Base-by-base conservation (phyloP, 805 yeast species). In the Metschnikowia lachancei region DNA sequence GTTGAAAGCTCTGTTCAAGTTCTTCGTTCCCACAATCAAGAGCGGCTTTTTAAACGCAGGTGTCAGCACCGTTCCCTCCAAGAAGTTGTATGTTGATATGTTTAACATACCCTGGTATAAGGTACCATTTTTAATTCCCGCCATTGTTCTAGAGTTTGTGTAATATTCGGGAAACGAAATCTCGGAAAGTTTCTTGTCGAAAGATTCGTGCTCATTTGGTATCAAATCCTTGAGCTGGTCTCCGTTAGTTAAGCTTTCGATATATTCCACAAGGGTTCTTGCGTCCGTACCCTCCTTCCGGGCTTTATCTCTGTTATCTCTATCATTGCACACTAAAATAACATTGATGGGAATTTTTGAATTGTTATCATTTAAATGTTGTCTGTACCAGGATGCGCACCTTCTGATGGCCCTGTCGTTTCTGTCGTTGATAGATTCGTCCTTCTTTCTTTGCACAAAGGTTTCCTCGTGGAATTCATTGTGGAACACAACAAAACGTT, bases 341-440 rank as follows among this genome's bases (percentile, higher is more conserved):
- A 80, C 65, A 18, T 70, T 70, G 41, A 86, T 75, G 7, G 61
- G 65, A 1, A 58, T 61, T 64, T 54, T 45, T 33, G 58, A 55
- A 43, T 55, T 60, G 45, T 59, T 42, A 16, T 56, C 43, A 28
- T 67, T 59, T 45, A 94, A 67, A 69, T 94, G 99, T 12, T 66
- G 56, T 17, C 76, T 65, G 63, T 82, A 94, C 86, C 90, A 94
- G 35, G 75, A 61, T 20, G 87, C 82, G 17, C 86, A 80, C 47
- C 74, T 76, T 63, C 97, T 77, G 39, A 94, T 90, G 22, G 97
- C 89, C 54, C 97, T 72, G 65, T 92, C 98, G 59, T 92, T 92
- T 62, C 92, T 77, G 65, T 92, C 98, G 60, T 92, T 89, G 52
- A 87, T 83, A 10, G 84, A 60, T 65, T 94, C 97, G 41, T 80